Percentiles rank a stretch among this genome's conserved stretches.
These are phyloP conservation scores for Sporothrix variecibatus DNA, from an alignment of 2,329 filamentous ascomycete genomes.

Conservation along the genomic window DNA sequence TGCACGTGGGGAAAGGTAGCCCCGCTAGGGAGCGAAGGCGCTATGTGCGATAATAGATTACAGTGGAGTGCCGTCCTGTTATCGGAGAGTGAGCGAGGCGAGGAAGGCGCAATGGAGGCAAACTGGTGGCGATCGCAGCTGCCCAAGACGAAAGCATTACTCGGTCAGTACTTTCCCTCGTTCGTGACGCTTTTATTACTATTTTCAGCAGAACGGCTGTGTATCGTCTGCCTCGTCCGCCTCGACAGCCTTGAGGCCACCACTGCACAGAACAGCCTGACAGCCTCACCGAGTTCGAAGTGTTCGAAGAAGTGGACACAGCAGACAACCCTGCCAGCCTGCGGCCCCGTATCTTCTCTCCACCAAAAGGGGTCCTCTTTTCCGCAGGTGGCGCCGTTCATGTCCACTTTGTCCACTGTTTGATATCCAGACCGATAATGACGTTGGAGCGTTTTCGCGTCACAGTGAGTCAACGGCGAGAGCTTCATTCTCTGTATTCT, in stretches of 20 bases:
- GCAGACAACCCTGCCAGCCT: not conserved
- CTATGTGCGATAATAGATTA: conserved; percentile 9
- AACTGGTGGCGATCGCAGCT: conserved; percentile 4
- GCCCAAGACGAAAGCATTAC: not conserved
- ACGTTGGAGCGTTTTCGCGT: not conserved
- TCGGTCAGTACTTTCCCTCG: not conserved
- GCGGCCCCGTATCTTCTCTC: conserved; percentile 2
- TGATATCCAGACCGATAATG: not conserved
- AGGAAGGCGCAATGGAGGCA: not conserved
- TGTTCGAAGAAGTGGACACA: no score
- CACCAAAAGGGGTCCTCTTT: conserved; percentile 6
- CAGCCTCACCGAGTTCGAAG: not conserved
- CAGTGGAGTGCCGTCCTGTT: not conserved
- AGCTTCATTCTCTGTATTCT: not conserved
- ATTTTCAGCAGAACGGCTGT: not conserved
- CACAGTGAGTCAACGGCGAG: not conserved
- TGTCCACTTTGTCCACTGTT: not conserved
- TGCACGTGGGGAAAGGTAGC: not conserved
- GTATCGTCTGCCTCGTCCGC: not conserved
- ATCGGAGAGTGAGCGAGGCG: not conserved
- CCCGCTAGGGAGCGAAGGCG: not conserved
- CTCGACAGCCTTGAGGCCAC: not conserved
- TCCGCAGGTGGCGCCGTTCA: not conserved
- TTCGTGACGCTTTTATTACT: not conserved
- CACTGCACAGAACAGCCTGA: not conserved